These are phyloP conservation scores for Chlorella vulgaris DNA, from an alignment of 139 green algal species.

Conservation along the genomic window DNA sequence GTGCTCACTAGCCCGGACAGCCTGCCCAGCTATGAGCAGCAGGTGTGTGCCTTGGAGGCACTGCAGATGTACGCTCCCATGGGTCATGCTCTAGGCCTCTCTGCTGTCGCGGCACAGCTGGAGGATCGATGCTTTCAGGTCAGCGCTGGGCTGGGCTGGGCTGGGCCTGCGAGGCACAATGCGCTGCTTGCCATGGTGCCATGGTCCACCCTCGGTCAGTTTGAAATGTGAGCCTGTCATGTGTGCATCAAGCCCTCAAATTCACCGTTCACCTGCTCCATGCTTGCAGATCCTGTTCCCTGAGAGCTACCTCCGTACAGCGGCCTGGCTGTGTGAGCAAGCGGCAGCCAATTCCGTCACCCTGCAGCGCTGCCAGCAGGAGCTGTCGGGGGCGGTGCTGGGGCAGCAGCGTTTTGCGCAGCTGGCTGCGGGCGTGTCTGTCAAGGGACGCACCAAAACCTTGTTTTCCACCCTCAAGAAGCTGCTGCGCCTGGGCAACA, in stretches of 20 bases:
- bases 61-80: constrained; percentile 90
- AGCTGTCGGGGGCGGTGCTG: constrained; percentile 15
- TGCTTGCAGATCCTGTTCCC: constrained; percentile 82
- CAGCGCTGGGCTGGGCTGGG: neutral
- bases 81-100: constrained; percentile 81
- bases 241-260: too few relatives aligned
- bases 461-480: constrained; percentile 95
- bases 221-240: too few relatives aligned
- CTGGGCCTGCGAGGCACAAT: neutral
- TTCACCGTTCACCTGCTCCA: neutral
- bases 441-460: constrained; percentile 79
- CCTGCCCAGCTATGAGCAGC: constrained; percentile 24
- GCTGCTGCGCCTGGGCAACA: constrained; percentile 80
- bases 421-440: constrained; percentile 49
- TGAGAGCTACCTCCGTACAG: constrained; percentile 71
- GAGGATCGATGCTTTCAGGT: constrained; percentile 85
- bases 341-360: constrained; percentile 47
- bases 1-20: constrained; percentile 47
- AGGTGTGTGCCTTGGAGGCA: constrained; percentile 65
- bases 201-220: too few relatives aligned
- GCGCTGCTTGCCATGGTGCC: too few relatives aligned
- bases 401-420: constrained; percentile 55
- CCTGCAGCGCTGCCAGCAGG: constrained; percentile 55
- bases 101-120: constrained; percentile 53
- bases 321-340: constrained; percentile 69